A percentile compares a stretch with the other conserved stretches of the same genome.
Conservation (phyloP, 345 rosid species). For the Syzygium aromaticum region DNA sequence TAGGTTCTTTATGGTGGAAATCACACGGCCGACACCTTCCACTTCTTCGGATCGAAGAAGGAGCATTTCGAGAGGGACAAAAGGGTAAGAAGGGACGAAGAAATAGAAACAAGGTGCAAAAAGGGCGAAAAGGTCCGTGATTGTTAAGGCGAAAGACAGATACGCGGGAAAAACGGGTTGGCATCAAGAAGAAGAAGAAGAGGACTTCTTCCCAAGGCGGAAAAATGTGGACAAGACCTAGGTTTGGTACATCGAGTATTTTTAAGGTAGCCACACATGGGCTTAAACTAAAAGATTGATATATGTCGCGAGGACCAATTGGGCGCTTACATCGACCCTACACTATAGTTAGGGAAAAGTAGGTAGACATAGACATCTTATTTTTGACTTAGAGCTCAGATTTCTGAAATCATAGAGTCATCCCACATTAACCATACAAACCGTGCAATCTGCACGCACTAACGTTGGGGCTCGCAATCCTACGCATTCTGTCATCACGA, state of each 20-base stretch:
- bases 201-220: neutral
- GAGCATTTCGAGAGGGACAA: neutral
- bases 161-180: neutral
- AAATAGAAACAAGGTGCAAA: neutral
- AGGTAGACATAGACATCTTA: neutral
- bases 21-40: neutral
- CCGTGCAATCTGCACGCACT: accelerated
- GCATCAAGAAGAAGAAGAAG: neutral
- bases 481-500: neutral
- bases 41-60: neutral
- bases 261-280: too few relatives aligned
- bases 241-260: too few relatives aligned
- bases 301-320: neutral
- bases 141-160: neutral
- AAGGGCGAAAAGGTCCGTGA: neutral
- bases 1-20: neutral
- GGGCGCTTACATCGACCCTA: neutral
- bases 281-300: neutral
- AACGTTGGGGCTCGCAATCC: accelerated
- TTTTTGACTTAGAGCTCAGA: accelerated
- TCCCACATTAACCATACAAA: neutral
- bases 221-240: neutral
- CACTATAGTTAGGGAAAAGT: neutral
- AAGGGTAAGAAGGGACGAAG: neutral
- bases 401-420: neutral